Evolutionary conservation across 2,329 filamentous ascomycete species (phyloP).

Genomic region (Neonectria hederae): DNA sequence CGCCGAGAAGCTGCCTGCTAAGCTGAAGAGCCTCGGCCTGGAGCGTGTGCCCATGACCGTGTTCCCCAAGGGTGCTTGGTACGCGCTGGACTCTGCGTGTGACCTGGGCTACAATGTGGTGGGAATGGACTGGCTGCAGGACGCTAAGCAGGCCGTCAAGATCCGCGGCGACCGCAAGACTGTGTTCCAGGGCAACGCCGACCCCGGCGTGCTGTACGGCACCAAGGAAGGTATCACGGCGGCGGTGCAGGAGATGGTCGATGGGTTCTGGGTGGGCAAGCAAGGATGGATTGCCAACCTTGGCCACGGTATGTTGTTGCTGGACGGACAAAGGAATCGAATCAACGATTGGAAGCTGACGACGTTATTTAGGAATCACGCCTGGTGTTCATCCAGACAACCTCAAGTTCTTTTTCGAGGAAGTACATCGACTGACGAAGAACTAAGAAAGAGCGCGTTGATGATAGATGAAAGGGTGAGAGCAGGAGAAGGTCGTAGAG

Average conservation of each 20-base stretch:
- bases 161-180: slow-evolving; percentile 78
- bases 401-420: slow-evolving; percentile 91
- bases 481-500: background rate
- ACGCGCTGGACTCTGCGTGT: slow-evolving; percentile 88
- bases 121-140: slow-evolving; percentile 93
- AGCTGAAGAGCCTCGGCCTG: slow-evolving; percentile 76
- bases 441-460: slow-evolving; percentile 34
- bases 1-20: slow-evolving; percentile 78
- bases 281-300: slow-evolving; percentile 97
- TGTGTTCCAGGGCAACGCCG: slow-evolving; percentile 93
- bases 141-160: slow-evolving; percentile 83
- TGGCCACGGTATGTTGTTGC: slow-evolving; percentile 77
- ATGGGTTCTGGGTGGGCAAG: slow-evolving; percentile 81
- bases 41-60: slow-evolving; percentile 95
- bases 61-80: slow-evolving; percentile 98
- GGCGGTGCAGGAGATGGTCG: slow-evolving; percentile 85
- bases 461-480: background rate
- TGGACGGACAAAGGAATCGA: background rate
- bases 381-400: slow-evolving; percentile 94
- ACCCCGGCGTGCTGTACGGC: slow-evolving; percentile 92
- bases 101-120: slow-evolving; percentile 92
- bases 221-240: slow-evolving; percentile 81
- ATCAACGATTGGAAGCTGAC: slow-evolving; percentile 23
- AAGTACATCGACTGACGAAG: slow-evolving; percentile 79
- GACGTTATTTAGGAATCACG: slow-evolving; percentile 74